These are phyloP conservation scores for Lentinula sp. DNA, from an alignment of 768 basidiomycete species.

Conservation along the genomic window DNA sequence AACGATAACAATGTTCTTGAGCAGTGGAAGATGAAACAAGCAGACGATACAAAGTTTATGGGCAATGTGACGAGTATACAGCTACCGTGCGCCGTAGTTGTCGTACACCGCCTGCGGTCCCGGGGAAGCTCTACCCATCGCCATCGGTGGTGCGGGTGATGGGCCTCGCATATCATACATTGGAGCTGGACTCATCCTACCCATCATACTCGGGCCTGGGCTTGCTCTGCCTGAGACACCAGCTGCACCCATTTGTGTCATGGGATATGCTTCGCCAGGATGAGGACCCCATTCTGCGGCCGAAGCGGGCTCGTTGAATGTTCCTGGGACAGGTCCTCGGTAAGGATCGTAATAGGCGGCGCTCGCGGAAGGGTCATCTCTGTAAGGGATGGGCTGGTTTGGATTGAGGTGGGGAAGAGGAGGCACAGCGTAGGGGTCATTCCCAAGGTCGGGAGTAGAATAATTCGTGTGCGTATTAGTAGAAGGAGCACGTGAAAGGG, in stretches of 20 bases:
- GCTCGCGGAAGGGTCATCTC: slow-evolving; percentile 54
- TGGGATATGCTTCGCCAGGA: slow-evolving; percentile 57
- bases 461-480: slow-evolving; percentile 32
- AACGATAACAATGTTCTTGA: not conserved
- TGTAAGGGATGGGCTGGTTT: slow-evolving; percentile 54
- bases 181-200: slow-evolving; percentile 19
- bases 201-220: slow-evolving; percentile 29
- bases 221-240: slow-evolving; percentile 22
- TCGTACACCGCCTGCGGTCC: slow-evolving; percentile 40
- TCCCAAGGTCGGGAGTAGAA: slow-evolving; percentile 42
- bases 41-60: not conserved
- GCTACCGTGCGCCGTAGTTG: slow-evolving; percentile 22
- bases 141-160: slow-evolving; percentile 33
- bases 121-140: slow-evolving; percentile 35
- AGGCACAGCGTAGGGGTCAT: slow-evolving; percentile 79
- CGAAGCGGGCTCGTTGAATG: slow-evolving; percentile 41
- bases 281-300: slow-evolving; percentile 24
- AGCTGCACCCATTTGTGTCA: slow-evolving; percentile 53
- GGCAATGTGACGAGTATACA: not conserved
- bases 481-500: slow-evolving; percentile 48
- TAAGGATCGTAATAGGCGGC: slow-evolving; percentile 75
- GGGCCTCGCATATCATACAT: slow-evolving; percentile 11
- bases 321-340: slow-evolving; percentile 63
- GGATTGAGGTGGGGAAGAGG: slow-evolving; percentile 79
- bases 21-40: not conserved